Evolutionary conservation across 2,329 filamentous ascomycete species (phyloP), one percentile per base, ranked within the genome.

Genomic region (Elsinoe fawcettii): DNA sequence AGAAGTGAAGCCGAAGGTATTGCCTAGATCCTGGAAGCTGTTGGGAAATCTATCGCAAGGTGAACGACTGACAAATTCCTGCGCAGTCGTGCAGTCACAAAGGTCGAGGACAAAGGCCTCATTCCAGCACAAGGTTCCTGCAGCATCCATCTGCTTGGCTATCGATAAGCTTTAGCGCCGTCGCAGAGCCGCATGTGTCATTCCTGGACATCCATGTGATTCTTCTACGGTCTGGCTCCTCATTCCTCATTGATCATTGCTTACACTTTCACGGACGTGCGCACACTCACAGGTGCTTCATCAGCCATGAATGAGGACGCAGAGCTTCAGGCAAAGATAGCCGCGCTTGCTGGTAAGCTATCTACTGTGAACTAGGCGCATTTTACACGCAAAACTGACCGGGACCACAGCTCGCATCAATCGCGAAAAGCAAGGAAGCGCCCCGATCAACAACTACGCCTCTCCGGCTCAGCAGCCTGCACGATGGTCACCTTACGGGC

Each of bases 321-420:
- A 27, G 60, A 60, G 36, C 56, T 61, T 11, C 60, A 57, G 32
- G 60, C 60, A 23, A 60, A 58, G n/a, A 61, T 61, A 20, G 60
- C 60, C 12, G 60, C 58, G 9, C 49, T 61, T 6, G 34, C 58
- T 46, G 60, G 60, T 61, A 47, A 43, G 56, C 34, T 6, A 6
- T 3, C 7, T 12, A 25, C 8, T 9, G 9, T 30, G 27, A 30
- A 9, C 12, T 20, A 12, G 23, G 14, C 3, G 12, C 20, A n/a
- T 4, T n/a, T 5, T 14, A 39, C 25, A 16, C 14, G 25, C 22
- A n/a, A 30, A 14, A 36, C 56, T 57, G 39, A 36, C 53, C 12
- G 22, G 32, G 14, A 32, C 23, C 22, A 32, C 16, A 61, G 60
- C 58, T 12, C 60, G 60, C 14, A 61, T 61, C 53, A 53, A 59